A percentile compares a stretch with the other conserved stretches of the same genome.
These are phyloP conservation scores for Cordyceps pruinosa DNA, from an alignment of 2,329 filamentous ascomycete species.

Conservation along the genomic window DNA sequence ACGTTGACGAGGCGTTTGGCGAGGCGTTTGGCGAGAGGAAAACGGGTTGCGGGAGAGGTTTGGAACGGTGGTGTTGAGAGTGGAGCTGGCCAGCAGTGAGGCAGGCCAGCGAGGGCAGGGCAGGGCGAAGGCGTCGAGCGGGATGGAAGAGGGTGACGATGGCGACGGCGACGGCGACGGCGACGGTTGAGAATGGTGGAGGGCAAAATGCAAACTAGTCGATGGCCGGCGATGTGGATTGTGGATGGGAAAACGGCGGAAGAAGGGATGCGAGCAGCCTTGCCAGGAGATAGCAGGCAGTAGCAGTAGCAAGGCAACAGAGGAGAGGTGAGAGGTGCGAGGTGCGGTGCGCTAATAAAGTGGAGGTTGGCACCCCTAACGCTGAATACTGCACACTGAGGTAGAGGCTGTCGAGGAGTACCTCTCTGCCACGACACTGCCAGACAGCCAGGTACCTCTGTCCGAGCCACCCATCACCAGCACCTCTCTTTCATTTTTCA, in stretches of 20 bases:
- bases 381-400: too few species aligned
- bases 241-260: neutral
- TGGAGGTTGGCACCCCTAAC: too few species aligned
- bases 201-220: neutral
- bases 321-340: too few species aligned
- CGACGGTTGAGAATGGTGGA: neutral
- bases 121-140: neutral
- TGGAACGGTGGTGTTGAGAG: neutral
- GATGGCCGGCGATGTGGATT: neutral
- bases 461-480: neutral
- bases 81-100: neutral
- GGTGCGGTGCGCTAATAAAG: slow-evolving; percentile 5
- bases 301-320: neutral
- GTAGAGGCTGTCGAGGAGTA: neutral
- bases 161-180: neutral
- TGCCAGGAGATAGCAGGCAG: neutral
- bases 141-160: too few species aligned
- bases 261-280: neutral
- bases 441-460: too few species aligned
- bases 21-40: neutral
- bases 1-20: neutral
- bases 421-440: too few species aligned
- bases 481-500: neutral
- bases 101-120: neutral
- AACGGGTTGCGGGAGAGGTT: neutral